Conservation (phyloP, 2,329 filamentous ascomycete genomes). For the Pseudogymnoascus sp. region DNA sequence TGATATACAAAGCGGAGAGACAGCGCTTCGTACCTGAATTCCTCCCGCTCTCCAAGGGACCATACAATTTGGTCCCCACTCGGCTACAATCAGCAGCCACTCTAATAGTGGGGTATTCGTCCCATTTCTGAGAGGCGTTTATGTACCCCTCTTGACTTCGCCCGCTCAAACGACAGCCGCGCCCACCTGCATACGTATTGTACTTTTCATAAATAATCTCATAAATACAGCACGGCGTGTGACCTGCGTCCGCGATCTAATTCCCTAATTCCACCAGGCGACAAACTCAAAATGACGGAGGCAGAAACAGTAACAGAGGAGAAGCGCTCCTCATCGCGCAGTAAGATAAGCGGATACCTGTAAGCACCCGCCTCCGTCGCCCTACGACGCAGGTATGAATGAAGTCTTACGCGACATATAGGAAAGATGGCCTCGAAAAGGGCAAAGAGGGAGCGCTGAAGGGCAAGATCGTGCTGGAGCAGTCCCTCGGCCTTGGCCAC, state of each 20-base stretch:
- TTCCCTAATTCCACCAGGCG: background rate
- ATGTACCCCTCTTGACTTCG: constrained; percentile 5
- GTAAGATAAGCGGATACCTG: background rate
- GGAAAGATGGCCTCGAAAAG: constrained; percentile 8
- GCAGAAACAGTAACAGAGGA: constrained; percentile 9
- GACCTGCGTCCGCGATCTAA: background rate
- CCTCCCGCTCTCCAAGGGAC: background rate
- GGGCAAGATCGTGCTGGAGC: constrained; percentile 35
- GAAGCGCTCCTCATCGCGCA: constrained; percentile 5
- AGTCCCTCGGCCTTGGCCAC: constrained; percentile 37
- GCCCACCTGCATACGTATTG: constrained; percentile 2
- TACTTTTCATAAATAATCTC: background rate
- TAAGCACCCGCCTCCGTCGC: background rate
- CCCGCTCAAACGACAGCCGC: background rate
- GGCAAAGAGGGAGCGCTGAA: constrained; percentile 31
- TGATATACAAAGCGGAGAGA: background rate
- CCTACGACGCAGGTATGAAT: background rate
- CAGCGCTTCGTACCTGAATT: background rate
- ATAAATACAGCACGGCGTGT: background rate
- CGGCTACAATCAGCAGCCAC: background rate
- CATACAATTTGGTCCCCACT: background rate
- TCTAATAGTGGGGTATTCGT: background rate
- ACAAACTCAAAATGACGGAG: background rate
- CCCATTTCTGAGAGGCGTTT: background rate
- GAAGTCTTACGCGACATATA: background rate